Conservation (phyloP, 257 asterid species). For the Verbascum thapsus region DNA sequence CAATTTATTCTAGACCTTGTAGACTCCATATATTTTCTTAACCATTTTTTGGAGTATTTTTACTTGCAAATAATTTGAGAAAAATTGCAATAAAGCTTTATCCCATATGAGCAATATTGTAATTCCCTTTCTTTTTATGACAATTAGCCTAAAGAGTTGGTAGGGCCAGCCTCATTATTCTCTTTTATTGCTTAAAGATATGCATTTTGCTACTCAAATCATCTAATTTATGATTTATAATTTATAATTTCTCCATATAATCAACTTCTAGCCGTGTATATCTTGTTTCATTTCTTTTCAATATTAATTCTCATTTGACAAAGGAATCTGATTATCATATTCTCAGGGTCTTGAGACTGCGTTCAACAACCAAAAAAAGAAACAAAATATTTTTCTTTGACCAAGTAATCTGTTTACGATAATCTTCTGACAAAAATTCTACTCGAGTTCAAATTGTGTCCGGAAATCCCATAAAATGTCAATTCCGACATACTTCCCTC, state of each 20-base stretch:
- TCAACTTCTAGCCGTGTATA: not conserved
- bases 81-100: too few relatives aligned
- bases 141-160: constrained; percentile 23
- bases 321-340: too few relatives aligned
- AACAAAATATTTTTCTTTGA: too few relatives aligned
- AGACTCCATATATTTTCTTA: too few relatives aligned
- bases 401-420: too few relatives aligned
- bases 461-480: constrained; percentile 51
- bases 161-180: constrained; percentile 29
- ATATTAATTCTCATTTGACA: constrained; percentile 20
- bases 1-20: too few relatives aligned
- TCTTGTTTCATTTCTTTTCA: constrained; percentile 14
- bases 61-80: too few relatives aligned
- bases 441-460: not conserved
- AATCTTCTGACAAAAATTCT: too few relatives aligned
- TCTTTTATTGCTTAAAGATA: too few relatives aligned
- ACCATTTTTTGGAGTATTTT: too few relatives aligned
- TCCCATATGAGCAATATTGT: too few relatives aligned
- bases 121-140: too few relatives aligned
- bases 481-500: constrained; percentile 77
- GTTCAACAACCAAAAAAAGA: not conserved
- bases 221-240: not conserved
- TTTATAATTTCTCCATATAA: constrained; percentile 9
- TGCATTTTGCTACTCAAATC: not conserved
- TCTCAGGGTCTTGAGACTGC: not conserved